Percentiles rank a stretch among this genome's conserved stretches.
Conservation (phyloP, 1,139 yeast species). For the Kodamaea sp. region DNA sequence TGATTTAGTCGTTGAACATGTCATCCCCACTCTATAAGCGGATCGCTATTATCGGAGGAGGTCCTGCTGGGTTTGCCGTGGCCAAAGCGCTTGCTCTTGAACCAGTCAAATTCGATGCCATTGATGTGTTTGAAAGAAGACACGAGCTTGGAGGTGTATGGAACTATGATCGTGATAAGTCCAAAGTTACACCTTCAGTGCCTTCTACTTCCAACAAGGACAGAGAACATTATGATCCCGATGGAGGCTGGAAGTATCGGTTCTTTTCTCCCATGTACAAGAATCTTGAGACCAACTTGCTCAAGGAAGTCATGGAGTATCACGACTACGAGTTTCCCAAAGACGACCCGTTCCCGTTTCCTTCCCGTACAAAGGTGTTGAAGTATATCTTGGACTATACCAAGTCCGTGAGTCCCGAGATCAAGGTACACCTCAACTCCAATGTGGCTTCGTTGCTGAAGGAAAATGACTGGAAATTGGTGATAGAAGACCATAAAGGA, state of each 20-base stretch:
- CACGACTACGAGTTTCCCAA: slow-evolving; percentile 36
- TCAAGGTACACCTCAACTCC: slow-evolving; percentile 4
- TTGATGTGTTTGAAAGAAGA: slow-evolving; percentile 48
- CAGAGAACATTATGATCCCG: not conserved
- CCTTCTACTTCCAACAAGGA: slow-evolving; percentile 17
- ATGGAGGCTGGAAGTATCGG: slow-evolving; percentile 12
- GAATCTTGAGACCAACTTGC: slow-evolving; percentile 49
- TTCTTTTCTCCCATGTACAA: slow-evolving; percentile 49
- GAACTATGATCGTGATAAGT: slow-evolving; percentile 37
- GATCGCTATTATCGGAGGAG: slow-evolving; percentile 53
- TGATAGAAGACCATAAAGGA: slow-evolving; percentile 9
- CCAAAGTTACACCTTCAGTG: slow-evolving; percentile 22
- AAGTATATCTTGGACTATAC: slow-evolving; percentile 36
- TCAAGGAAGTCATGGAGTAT: slow-evolving; percentile 45
- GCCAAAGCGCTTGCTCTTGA: slow-evolving; percentile 49
- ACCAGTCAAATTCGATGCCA: slow-evolving; percentile 26
- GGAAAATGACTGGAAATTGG: slow-evolving; percentile 19
- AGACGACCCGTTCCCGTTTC: slow-evolving; percentile 31
- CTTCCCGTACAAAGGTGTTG: slow-evolving; percentile 39
- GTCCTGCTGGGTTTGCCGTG: slow-evolving; percentile 52
- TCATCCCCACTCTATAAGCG: slow-evolving; percentile 5
- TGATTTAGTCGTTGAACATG: too few species aligned
- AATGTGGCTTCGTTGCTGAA: slow-evolving; percentile 7
- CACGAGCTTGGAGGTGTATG: slow-evolving; percentile 50
- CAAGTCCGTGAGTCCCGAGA: slow-evolving; percentile 27